Base-by-base conservation (phyloP, 2,329 filamentous ascomycete species). In the Beauveria australis region DNA sequence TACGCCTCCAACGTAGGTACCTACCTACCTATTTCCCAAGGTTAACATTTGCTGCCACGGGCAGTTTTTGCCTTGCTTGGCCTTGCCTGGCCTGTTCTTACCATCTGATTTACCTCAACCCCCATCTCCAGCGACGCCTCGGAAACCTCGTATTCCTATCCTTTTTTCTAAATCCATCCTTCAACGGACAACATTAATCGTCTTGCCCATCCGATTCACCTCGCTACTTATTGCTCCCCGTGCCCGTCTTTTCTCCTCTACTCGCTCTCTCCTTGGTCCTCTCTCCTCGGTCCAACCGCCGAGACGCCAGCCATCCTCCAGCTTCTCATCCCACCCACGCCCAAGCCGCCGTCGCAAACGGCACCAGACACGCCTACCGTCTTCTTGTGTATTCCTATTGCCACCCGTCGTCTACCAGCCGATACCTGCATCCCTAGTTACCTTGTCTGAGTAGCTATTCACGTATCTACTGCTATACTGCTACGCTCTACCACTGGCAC, bases 141-240 rank as follows among this genome's bases (percentile, higher is more conserved):
- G 37, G 16, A 54, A 41, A 54, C 52, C 52, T 54, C 52, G 52
- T 54, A 54, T 54, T 54, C 22, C 37, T 33, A 30, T 53, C 26
- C 19, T 51, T n/a, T 37, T 37, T 14, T 37, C 33, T 37, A 37
- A 37, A 37, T 37, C 2, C 55, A 47, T 48, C 26, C 30, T 48
- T 48, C 55, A 49, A 43, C 55, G 6, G 22, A 24, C 22, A 41
- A 18, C 37, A 18, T 43, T 28, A 24, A 24, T 16, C 52, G 22
- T 10, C 37, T 43, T 24, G 14, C 14, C 37, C 33, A 28, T 41
- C 52, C 37, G 37, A 41, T 19, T 33, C 46, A 30, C 37, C 43
- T 47, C 28, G 44, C 44, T 57, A 49, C 54, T 49, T 57, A 57
- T 58, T 58, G n/a, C 22, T n/a, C 12, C 30, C 55, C 24, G 19